Conservation (phyloP, 108 stramenopile genomes). For the Pseudonitzschia multiseries region DNA sequence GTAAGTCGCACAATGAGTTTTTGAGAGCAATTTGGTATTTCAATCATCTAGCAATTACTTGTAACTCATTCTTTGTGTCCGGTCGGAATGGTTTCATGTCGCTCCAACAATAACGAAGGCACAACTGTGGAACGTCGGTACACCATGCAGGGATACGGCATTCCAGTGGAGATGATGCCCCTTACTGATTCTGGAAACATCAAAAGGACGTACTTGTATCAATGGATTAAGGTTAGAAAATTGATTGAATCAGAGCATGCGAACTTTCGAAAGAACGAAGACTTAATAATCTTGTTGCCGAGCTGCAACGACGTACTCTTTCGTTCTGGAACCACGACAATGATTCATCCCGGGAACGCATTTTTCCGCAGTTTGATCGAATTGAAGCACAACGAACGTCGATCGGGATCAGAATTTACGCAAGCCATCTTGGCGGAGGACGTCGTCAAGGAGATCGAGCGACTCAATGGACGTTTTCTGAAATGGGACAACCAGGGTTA, state of each 20-base stretch:
- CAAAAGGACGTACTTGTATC: background rate
- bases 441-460: background rate
- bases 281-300: background rate
- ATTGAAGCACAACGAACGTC: background rate
- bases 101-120: background rate
- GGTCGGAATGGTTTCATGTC: background rate
- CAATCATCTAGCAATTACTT: background rate
- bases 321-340: slow-evolving; percentile 2
- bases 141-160: background rate
- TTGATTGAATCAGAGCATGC: background rate
- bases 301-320: slow-evolving; percentile 2
- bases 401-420: background rate
- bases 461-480: background rate
- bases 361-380: background rate
- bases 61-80: background rate
- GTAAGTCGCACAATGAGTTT: background rate
- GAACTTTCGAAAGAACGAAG: background rate
- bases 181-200: slow-evolving; percentile 6
- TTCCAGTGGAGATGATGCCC: slow-evolving; percentile 2
- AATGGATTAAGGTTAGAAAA: slow-evolving; percentile 14
- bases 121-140: background rate
- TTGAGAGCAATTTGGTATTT: background rate
- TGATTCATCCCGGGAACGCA: background rate
- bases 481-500: slow-evolving; percentile 1
- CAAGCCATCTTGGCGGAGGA: background rate